These are phyloP conservation scores for Pelargonium exstipulatum DNA, from an alignment of 441 rosid genomes.

Conservation along the genomic window DNA sequence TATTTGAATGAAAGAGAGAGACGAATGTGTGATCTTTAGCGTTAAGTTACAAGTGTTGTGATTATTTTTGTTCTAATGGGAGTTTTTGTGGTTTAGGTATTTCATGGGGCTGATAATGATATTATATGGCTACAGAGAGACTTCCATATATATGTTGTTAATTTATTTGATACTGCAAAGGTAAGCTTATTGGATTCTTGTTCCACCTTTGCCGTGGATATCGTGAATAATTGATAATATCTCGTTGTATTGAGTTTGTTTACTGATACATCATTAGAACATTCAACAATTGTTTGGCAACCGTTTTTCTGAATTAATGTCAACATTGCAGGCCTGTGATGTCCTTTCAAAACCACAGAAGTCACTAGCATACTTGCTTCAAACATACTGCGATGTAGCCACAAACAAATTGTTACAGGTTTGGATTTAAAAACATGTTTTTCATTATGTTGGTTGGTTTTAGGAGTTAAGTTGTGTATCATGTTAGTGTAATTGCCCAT, in stretches of 20 bases:
- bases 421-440: conserved; percentile 16
- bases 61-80: conserved; percentile 7
- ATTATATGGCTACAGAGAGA: conserved; percentile 93
- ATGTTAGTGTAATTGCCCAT: neutral
- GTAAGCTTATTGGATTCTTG: conserved; percentile 30
- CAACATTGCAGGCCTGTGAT: conserved; percentile 66
- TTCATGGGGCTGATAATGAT: conserved; percentile 96
- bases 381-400: conserved; percentile 63
- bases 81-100: conserved; percentile 48
- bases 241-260: neutral
- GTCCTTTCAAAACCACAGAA: conserved; percentile 79
- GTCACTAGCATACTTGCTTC: conserved; percentile 83
- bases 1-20: neutral
- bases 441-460: neutral
- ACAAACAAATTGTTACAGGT: conserved; percentile 90
- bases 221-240: neutral
- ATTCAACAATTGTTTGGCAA: neutral
- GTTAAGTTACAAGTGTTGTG: neutral
- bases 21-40: neutral
- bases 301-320: conserved; percentile 15
- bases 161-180: conserved; percentile 93
- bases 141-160: conserved; percentile 86
- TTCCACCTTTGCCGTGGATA: neutral
- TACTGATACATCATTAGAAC: neutral
- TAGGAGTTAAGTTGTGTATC: conserved; percentile 3